A percentile compares a stretch with the other conserved stretches of the same genome.
Conservation (phyloP, 2,329 filamentous ascomycete genomes). For the Phyllosticta citrichinensis region DNA sequence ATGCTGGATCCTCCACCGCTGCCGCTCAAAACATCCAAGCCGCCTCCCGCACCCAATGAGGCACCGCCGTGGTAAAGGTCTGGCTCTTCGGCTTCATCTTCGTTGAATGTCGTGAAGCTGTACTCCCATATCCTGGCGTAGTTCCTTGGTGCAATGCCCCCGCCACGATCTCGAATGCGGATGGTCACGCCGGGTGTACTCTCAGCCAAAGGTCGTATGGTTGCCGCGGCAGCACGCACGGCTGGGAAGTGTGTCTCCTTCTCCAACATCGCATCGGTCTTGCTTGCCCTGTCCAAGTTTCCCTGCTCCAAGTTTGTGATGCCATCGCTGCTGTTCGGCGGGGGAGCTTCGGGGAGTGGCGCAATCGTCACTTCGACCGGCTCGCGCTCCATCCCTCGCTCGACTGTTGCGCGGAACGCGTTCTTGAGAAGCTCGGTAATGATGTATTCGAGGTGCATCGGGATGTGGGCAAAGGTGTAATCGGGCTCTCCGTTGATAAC, state of each 20-base stretch:
- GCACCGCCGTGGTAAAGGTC: conserved; percentile 13
- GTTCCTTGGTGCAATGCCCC: conserved; percentile 78
- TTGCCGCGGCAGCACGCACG: conserved; percentile 16
- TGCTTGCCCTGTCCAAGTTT: conserved; percentile 22
- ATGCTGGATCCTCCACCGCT: conserved; percentile 29
- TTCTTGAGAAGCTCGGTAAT: conserved; percentile 95
- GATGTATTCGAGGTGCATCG: conserved; percentile 95
- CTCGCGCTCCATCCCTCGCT: conserved; percentile 67
- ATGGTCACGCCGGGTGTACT: conserved; percentile 80
- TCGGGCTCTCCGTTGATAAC: conserved; percentile 75
- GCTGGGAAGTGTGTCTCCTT: conserved; percentile 3
- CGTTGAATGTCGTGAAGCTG: conserved; percentile 89
- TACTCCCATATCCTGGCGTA: conserved; percentile 91
- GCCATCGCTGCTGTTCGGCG: conserved; percentile 2
- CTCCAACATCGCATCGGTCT: background rate
- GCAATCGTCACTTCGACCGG: conserved; percentile 90
- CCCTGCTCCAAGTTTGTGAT: conserved; percentile 28
- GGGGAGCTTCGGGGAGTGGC: conserved; percentile 46
- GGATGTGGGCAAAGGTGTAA: conserved; percentile 86
- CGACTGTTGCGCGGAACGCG: conserved; percentile 85
- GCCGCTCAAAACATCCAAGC: conserved; percentile 56
- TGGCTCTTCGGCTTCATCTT: conserved; percentile 40
- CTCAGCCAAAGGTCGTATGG: conserved; percentile 36
- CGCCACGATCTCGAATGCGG: conserved; percentile 88
- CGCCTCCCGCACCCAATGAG: conserved; percentile 31